Base-by-base conservation (phyloP, 768 basidiomycete species). In the Termitomyces heimii region DNA sequence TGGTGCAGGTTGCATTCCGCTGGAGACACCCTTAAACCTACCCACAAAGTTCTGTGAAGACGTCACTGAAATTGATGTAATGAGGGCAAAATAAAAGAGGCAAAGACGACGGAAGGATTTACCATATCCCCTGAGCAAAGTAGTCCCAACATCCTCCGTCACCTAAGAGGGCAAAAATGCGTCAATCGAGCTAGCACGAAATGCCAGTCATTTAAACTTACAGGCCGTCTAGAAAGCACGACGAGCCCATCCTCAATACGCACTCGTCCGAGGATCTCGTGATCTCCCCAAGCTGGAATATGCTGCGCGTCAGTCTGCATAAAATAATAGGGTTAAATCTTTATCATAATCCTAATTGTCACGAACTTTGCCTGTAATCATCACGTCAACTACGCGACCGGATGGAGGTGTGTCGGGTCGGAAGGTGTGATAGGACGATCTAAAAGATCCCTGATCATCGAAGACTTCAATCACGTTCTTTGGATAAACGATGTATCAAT, bases 191-290 rank as follows among this genome's bases (percentile, higher is more conserved):
- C 13, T 39, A 10, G 8, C 37, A 51, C 34, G 26, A 20, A 31
- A 10, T 14, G 20, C 9, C 42, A 39, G 44, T 37, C 26, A 52
- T 18, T 31, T 18, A 12, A 29, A 70, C 79, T 57, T 55, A 82
- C 82, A 54, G 83, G 77, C 70, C 80, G 75, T 54, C 81, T 77
- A 28, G 76, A 60, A 34, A 88, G 67, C 4, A 80, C 75, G 29
- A 86, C 70, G 39, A 86, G 70, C 14, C 86, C 86, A 67, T 88
- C 86, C 39, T 73, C 72, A 8, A 81, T 68, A 31, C 86, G 73
- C 14, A 88, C 71, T 31, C 84, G 79, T 37, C 86, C 86, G 42
- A 81, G 66, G 50, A 86, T 72, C 48, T 69, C 75, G 55, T 78
- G 81, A 4, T 72, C 75, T 2, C 82, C 84, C 86, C 85, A 88